Evolutionary conservation across 331 rosid species (phyloP).

Genomic region (Rhamnella rubrinervis): DNA sequence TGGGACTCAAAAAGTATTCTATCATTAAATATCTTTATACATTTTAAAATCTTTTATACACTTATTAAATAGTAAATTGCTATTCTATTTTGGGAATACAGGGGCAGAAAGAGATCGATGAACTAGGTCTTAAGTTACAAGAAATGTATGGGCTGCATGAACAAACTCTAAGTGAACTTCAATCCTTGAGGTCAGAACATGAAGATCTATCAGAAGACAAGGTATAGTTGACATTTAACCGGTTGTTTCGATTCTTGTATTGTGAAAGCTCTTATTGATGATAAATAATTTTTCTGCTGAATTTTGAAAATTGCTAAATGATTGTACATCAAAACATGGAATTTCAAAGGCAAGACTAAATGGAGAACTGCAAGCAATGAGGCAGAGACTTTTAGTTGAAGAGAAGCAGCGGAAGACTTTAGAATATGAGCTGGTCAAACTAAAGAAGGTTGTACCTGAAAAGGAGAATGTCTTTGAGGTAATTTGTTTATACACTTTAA

Average conservation of each 20-base stretch:
- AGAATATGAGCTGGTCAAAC: conserved; percentile 45
- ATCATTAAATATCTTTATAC: not conserved
- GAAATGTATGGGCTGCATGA: conserved; percentile 40
- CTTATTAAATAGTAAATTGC: not conserved
- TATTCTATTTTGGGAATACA: conserved; percentile 25
- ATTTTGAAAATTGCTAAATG: not conserved
- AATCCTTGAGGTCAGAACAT: conserved; percentile 40
- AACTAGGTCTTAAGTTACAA: conserved; percentile 41
- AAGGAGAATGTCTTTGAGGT: conserved; percentile 51
- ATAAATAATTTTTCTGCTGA: conserved; percentile 1
- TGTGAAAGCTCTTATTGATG: not conserved
- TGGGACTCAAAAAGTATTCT: too few relatives aligned
- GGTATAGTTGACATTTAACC: conserved; percentile 33
- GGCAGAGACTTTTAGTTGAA: conserved; percentile 44
- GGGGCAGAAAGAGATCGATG: conserved; percentile 43
- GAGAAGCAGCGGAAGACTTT: conserved; percentile 52
- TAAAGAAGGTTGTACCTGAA: conserved; percentile 36
- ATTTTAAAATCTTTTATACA: not conserved
- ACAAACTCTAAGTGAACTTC: conserved; percentile 41
- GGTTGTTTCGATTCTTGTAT: not conserved
- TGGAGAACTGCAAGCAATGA: conserved; percentile 42
- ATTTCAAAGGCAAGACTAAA: conserved; percentile 37
- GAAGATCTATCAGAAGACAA: conserved; percentile 38
- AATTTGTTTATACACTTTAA: conserved; percentile 14
- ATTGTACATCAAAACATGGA: not conserved